phyloP scores from a whole-genome alignment of 306 rosid species.

The Rubus idaeus region DNA sequence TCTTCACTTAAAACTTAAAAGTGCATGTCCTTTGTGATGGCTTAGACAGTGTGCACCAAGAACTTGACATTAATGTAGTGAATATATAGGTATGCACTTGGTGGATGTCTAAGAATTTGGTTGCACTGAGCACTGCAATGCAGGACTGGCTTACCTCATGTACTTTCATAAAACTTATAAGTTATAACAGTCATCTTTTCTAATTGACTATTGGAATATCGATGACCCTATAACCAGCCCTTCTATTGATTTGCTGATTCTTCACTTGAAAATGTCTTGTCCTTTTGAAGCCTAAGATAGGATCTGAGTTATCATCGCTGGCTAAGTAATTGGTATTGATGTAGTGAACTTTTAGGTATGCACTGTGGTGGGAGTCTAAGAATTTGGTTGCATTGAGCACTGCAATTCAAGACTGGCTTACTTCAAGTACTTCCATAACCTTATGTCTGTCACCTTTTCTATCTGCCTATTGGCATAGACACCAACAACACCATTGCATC shows the following conservation, averaged over 20 bases:
- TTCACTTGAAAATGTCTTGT: background rate
- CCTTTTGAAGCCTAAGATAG: background rate
- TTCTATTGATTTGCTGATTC: background rate
- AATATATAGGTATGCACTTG: conserved; percentile 46
- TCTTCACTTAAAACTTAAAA: background rate
- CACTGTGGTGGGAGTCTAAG: conserved; percentile 46
- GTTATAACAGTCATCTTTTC: conserved; percentile 4
- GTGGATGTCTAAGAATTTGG: conserved; percentile 56
- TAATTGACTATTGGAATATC: conserved; percentile 24
- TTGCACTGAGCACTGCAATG: conserved; percentile 61
- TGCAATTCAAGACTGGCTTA: conserved; percentile 54
- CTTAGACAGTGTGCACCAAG: background rate
- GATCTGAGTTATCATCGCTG: background rate
- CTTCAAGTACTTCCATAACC: conserved; percentile 36
- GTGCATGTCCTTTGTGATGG: background rate
- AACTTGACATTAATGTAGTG: conserved; percentile 18
- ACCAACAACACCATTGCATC: conserved; percentile 21
- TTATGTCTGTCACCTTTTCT: conserved; percentile 9
- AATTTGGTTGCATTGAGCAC: conserved; percentile 53
- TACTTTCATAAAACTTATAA: conserved; percentile 25
- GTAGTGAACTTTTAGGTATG: conserved; percentile 42
- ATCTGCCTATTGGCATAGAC: conserved; percentile 21
- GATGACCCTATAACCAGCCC: conserved; percentile 2
- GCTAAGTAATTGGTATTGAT: conserved; percentile 2
- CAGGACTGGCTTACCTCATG: conserved; percentile 66